Base-by-base conservation (phyloP, 2,329 filamentous ascomycete genomes). In the Diaporthe eres region DNA sequence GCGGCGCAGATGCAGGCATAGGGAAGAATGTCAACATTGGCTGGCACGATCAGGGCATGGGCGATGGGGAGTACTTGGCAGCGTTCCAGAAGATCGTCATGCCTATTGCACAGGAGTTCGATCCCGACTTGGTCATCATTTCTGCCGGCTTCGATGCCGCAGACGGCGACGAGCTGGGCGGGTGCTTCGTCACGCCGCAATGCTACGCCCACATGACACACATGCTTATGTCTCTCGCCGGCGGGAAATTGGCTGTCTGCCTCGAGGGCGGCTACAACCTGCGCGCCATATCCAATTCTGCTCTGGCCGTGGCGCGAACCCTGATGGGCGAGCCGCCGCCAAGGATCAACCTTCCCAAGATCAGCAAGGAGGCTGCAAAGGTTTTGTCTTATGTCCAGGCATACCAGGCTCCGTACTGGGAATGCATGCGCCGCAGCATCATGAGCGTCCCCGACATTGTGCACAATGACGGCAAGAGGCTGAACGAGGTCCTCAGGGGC, bases 151-250 rank as follows among this genome's bases (percentile, higher is more conserved):
- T 99, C 80, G 97, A 99, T 83, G 97, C 97, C 22, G 97, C 97
- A 0, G 94, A 94, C 78, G 97, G 97, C 17, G 97, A 99, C 83
- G 93, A 97, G 81, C 90, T 99, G 2, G 97, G 97, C 70, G 95
- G 94, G 44, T 99, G 97, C 83, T 96, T 95, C 81, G 97, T 99
- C 7, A 94, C 95, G 1, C 97, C 97, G 0, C 86, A 92, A 6
- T 98, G 97, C 82, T 99, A 98, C 82, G 95, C 96, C 19, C 96
- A 99, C 82, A 98, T 99, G 97, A 98, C 97, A 22, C 95, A 98
- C 82, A 98, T 98, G 96, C 90, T 99, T 65, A 98, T 98, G 96
- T 95, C 95, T 2, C 88, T 99, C 28, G 96, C 97, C 0, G 90
- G 92, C 60, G 97, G 97, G 39, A 98, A 96, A 82, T 22, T 99